These are phyloP conservation scores for Annulohypoxylon stygium DNA, from an alignment of 495 filamentous ascomycete genomes.

Conservation along the genomic window DNA sequence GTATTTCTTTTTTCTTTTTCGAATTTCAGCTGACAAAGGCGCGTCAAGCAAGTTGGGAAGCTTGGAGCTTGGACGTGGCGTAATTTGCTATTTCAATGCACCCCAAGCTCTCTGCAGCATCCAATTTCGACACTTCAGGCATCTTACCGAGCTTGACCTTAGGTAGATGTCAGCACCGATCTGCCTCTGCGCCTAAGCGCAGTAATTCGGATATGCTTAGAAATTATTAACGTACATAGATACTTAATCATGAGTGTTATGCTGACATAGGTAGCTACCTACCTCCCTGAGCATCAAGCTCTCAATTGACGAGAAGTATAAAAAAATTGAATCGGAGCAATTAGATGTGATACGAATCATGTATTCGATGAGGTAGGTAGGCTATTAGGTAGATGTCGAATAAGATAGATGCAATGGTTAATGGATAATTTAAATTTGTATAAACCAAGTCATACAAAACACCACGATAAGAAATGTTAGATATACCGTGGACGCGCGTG, in stretches of 20 bases:
- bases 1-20: conserved; percentile 1
- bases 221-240: conserved; percentile 19
- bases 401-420: neutral
- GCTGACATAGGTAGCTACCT: neutral
- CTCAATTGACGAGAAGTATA: too few species aligned
- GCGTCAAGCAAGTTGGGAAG: conserved; percentile 4
- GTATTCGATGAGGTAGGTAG: too few species aligned
- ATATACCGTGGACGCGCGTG: neutral
- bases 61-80: conserved; percentile 35
- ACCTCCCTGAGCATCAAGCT: neutral
- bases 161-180: conserved; percentile 14
- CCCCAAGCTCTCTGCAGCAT: conserved; percentile 22
- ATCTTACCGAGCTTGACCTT: conserved; percentile 24
- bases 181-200: conserved; percentile 17
- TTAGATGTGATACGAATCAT: too few species aligned
- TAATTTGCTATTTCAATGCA: conserved; percentile 48
- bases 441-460: neutral
- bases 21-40: conserved; percentile 33
- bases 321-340: too few species aligned
- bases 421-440: neutral
- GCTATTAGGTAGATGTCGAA: neutral
- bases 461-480: neutral
- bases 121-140: conserved; percentile 43
- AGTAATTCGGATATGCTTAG: conserved; percentile 16
- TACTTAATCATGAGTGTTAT: conserved; percentile 4